phyloP scores from a whole-genome alignment of 352 stramenopile species.

The Phytophthora multivora region DNA sequence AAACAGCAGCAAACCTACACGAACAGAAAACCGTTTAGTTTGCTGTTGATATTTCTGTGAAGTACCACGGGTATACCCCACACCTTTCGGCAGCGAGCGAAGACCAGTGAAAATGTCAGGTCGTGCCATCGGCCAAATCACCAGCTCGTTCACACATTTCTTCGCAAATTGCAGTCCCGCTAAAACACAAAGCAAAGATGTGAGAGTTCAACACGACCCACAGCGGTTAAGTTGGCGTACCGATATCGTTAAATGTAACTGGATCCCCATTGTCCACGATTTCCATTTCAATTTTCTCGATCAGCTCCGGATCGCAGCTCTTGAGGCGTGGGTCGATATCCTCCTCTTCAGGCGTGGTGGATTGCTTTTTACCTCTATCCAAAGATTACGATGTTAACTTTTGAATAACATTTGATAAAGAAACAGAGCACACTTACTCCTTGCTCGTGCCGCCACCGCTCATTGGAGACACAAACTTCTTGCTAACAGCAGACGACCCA shows the following conservation, averaged over 20 bases:
- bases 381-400: background rate
- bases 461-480: slow-evolving; percentile 80
- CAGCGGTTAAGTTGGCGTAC: slow-evolving; percentile 29
- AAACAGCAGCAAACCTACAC: slow-evolving; percentile 93
- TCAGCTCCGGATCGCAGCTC: slow-evolving; percentile 94
- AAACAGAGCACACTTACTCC: slow-evolving; percentile 3
- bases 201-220: background rate
- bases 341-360: slow-evolving; percentile 32
- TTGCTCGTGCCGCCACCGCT: slow-evolving; percentile 28
- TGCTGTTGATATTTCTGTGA: background rate
- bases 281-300: slow-evolving; percentile 97
- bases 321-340: slow-evolving; percentile 94
- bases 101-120: slow-evolving; percentile 98
- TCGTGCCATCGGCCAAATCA: slow-evolving; percentile 98
- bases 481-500: slow-evolving; percentile 51
- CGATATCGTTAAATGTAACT: slow-evolving; percentile 98
- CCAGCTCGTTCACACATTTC: slow-evolving; percentile 97
- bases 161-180: slow-evolving; percentile 98
- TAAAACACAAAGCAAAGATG: slow-evolving; percentile 24
- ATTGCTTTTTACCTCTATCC: slow-evolving; percentile 24
- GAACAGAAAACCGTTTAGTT: background rate
- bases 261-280: slow-evolving; percentile 95
- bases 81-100: slow-evolving; percentile 88
- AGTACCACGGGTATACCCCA: too few relatives aligned
- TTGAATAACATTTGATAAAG: background rate